Percentiles rank a stretch among this genome's conserved stretches.
Conservation (phyloP, 495 filamentous ascomycete species). For the Tricharina praecox region DNA sequence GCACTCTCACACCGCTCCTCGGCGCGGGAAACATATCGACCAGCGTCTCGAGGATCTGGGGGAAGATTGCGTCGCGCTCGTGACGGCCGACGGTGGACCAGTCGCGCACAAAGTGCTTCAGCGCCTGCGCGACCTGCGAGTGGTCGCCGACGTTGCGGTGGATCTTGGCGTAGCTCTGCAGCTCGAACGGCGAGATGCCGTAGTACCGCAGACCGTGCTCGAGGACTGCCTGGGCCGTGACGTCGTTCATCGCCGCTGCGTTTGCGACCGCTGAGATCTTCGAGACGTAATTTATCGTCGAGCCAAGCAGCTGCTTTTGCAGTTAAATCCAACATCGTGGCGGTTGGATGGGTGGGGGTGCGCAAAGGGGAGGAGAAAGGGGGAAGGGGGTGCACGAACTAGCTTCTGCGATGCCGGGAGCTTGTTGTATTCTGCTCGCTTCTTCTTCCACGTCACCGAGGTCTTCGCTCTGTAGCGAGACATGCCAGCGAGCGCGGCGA, state of each 20-base stretch:
- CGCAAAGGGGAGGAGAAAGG: no score
- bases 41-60: slow-evolving; percentile 27
- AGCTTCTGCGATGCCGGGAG: slow-evolving; percentile 21
- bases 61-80: slow-evolving; percentile 30
- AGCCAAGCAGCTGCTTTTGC: slow-evolving; percentile 2
- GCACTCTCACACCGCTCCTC: slow-evolving; percentile 17
- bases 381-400: slow-evolving; percentile 13
- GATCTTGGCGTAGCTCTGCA: slow-evolving; percentile 18
- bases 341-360: no score
- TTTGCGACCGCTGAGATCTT: neutral
- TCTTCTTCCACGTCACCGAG: slow-evolving; percentile 17
- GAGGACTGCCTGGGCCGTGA: slow-evolving; percentile 23
- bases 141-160: slow-evolving; percentile 19
- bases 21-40: slow-evolving; percentile 11
- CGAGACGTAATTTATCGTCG: neutral
- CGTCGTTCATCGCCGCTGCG: slow-evolving; percentile 14
- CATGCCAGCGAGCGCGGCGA: slow-evolving; percentile 27
- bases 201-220: slow-evolving; percentile 24
- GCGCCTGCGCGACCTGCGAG: slow-evolving; percentile 29
- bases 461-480: slow-evolving; percentile 21
- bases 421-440: slow-evolving; percentile 22
- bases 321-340: neutral
- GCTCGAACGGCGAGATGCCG: slow-evolving; percentile 21
- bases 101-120: slow-evolving; percentile 36
- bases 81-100: slow-evolving; percentile 30